A percentile compares a stretch with the other conserved stretches of the same genome.
Conservation (phyloP, 164 flowering plant genomes). For the grape (Vitis vinifera) region ASM3070453v1 NC_081813.1:18258501-18259000, state of each 20-base stretch:
- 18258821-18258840: neutral
- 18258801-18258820: too few relatives aligned
- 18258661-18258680: too few relatives aligned
- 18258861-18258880: constrained; percentile 79
- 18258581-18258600: neutral
- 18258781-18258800: neutral
- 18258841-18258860: constrained; percentile 25
- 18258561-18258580: neutral
- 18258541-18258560: too few relatives aligned
- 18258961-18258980: too few relatives aligned
- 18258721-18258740: neutral
- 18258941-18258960: too few relatives aligned
- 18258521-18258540: too few relatives aligned
- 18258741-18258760: neutral
- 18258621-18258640: neutral
- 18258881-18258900: constrained; percentile 62
- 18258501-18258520: too few relatives aligned
- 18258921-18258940: constrained; percentile 45
- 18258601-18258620: neutral
- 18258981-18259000: too few relatives aligned
- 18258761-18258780: neutral
- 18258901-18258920: constrained; percentile 63
- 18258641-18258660: neutral
- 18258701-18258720: too few relatives aligned
- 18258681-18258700: too few relatives aligned